Evolutionary conservation across 1,139 yeast genomes (phyloP).

Genomic region (Candida dubliniensis): DNA sequence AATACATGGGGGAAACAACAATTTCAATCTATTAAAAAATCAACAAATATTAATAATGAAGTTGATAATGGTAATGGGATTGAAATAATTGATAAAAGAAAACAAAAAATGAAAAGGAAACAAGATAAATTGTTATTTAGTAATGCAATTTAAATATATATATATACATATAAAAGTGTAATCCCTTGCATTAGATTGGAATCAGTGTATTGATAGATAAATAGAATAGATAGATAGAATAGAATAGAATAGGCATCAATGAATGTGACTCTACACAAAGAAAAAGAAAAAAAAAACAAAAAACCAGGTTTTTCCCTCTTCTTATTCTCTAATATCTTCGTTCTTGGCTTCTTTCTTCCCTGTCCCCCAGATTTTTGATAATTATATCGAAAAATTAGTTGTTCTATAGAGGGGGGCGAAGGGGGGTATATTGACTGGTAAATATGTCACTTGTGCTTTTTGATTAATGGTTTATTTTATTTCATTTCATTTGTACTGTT

Average conservation of each 20-base stretch:
- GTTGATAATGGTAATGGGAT: slow-evolving; percentile 13
- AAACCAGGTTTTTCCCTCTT: too few relatives aligned
- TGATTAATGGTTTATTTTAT: too few relatives aligned
- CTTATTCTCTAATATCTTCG: too few relatives aligned
- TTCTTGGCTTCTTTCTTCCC: too few relatives aligned
- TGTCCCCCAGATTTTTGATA: too few relatives aligned
- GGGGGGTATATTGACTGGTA: too few relatives aligned
- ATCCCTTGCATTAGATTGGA: neutral
- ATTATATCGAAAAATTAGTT: too few relatives aligned
- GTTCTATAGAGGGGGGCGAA: too few relatives aligned
- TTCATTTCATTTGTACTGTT: too few relatives aligned
- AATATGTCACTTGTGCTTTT: too few relatives aligned
- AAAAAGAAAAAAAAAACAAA: too few relatives aligned
- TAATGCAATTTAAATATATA: neutral
- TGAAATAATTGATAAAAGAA: slow-evolving; percentile 24
- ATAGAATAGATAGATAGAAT: neutral
- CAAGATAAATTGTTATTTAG: slow-evolving; percentile 20
- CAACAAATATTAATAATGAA: slow-evolving; percentile 12
- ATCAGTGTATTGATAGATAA: neutral
- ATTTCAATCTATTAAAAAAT: slow-evolving; percentile 1
- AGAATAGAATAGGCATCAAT: neutral
- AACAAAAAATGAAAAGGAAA: slow-evolving; percentile 31
- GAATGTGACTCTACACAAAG: neutral
- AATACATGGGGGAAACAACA: slow-evolving; percentile 24
- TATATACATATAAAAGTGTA: neutral